Conservation (phyloP, 1,284 basidiomycete genomes). For the Trichosporon sp. region DNA sequence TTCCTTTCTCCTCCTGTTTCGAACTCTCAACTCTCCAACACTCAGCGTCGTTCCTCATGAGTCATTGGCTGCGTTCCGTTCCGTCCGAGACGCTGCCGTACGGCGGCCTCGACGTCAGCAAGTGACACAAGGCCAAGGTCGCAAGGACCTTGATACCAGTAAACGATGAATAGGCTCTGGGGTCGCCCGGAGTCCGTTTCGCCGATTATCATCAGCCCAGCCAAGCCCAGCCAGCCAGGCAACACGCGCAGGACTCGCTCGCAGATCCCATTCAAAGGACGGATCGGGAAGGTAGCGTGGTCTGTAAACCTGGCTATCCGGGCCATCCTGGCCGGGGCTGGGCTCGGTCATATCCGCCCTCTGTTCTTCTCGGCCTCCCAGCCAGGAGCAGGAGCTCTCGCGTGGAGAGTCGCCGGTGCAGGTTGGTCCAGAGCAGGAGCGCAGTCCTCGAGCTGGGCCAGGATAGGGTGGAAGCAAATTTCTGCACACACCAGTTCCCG, state of each 20-base stretch:
- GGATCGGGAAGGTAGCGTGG: not conserved
- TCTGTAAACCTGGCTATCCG: not conserved
- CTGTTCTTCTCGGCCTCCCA: not conserved
- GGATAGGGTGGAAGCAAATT: not conserved
- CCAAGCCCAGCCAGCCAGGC: not conserved
- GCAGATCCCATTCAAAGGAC: not conserved
- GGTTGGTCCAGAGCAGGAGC: not conserved
- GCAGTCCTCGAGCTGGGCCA: not conserved
- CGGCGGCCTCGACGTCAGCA: not conserved
- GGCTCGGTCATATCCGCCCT: not conserved
- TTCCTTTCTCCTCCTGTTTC: not conserved
- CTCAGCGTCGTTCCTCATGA: not conserved
- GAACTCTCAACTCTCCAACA: not conserved
- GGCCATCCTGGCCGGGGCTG: not conserved
- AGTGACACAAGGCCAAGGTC: not conserved
- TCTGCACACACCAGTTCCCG: not conserved
- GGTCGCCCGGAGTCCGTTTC: not conserved
- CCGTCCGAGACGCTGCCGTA: not conserved
- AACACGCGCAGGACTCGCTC: not conserved
- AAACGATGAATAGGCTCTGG: not conserved
- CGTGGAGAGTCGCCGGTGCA: not conserved
- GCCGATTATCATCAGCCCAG: not conserved
- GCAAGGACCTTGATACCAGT: not conserved
- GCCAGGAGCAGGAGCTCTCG: not conserved
- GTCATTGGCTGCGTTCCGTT: not conserved